Base-by-base conservation (phyloP, 1,284 basidiomycete genomes). In the Apiotrichum sp. region DNA sequence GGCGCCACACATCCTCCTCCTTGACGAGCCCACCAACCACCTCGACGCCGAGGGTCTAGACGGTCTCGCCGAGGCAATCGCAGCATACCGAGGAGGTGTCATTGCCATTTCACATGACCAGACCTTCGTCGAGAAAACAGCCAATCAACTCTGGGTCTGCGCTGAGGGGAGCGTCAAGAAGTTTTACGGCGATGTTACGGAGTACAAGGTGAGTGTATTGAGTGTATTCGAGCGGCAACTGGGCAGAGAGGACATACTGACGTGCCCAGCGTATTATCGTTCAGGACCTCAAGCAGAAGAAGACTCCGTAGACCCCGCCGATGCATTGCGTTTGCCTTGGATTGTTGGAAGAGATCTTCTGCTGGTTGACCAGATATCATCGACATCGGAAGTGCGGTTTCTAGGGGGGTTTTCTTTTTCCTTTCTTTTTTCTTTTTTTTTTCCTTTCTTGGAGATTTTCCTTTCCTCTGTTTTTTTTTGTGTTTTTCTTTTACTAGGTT, bases 21-120 rank as follows among this genome's bases (percentile, higher is more conserved):
- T 97, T 52, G 93, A 97, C 75, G 91, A 95, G 85, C 95, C 95
- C 59, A 96, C 93, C 66, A 98, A 98, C 81, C 95, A 98, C 78
- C 79, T 98, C 74, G 93, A 97, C 86, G 92, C 93, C 3, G 59
- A 61, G 16, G 62, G 88, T 91, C 81, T 98, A 57, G 96, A 99
- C 71, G 96, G 93, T 6, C 80, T 98, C 46, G 96, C 96, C 85
- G 78, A 82, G 29, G 96, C 92, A 0, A 77, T 98, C 63, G 83
- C 84, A 64, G 79, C 78, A 14, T 98, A 91, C 90, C 96, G 96
- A 68, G 96, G 96, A n/a, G 96, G 95, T 52, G 90, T 76, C 7
- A 74, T 76, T 50, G 32, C 91, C 62, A 92, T 96, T 65, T 90
- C 88, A 51, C 93, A 96, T 83, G 93, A 96, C 81, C 89, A 93